Evolutionary conservation across 2,329 filamentous ascomycete species (phyloP), one percentile per base, ranked within the genome.

Genomic region (Hansfordia pulvinata): DNA sequence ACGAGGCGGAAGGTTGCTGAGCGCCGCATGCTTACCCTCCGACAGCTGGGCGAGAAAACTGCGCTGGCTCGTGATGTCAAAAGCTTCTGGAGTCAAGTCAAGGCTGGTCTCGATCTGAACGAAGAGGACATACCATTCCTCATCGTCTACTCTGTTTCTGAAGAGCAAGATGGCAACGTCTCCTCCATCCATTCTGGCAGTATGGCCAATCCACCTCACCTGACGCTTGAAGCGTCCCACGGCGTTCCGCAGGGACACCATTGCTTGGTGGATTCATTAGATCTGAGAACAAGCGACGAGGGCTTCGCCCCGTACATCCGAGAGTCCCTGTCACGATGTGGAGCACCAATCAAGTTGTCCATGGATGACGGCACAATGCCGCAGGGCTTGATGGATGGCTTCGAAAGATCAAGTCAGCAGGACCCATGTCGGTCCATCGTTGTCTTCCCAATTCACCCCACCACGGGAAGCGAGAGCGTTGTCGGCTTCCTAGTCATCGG

Each of bases 401-500:
- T 90, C 13, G 53, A 74, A 27, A 78, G 70, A 64, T 61, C 76
- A 38, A 79, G 81, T 0, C 81, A 80, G 36, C 74, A 72, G 2
- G 76, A 85, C 35, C 61, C 73, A 4, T 81, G 76, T 30, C 64
- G 62, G 10, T 72, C 76, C 2, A 69, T 83, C 10, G 77, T 88
- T 4, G 64, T 88, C 2, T 82, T 83, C 41, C 81, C 83, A 0
- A 76, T 92, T 10, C 74, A 84, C 39, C 77, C 81, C 0, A 86
- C 78, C 0, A 80, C 58, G 0, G 61, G 73, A 3, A 74, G 73
- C 3, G 79, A 85, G 29, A 67, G 65, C 3, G 74, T 80, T 1
- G 65, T 85, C 1, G 83, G 82, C 1, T 90, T 90, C 42, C 61
- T 90, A 7, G 67, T 90, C 3, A 62, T 90, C 46, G 83, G 81